Base-by-base conservation (phyloP, 2,329 filamentous ascomycete genomes). In the Fusarium cyanostomum region DNA sequence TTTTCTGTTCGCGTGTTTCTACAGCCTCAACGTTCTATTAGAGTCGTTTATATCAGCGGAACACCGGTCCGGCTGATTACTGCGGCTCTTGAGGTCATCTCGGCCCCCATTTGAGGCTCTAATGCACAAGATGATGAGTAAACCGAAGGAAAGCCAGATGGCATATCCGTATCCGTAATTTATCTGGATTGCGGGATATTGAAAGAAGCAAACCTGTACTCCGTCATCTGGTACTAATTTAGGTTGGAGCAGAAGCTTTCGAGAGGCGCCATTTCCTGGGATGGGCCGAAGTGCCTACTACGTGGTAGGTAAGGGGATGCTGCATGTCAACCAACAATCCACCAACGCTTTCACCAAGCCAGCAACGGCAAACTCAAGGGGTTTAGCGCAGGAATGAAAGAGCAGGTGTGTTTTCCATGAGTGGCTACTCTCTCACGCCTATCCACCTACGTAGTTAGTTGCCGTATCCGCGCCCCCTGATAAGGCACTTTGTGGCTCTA, bases 401-500 rank as follows among this genome's bases (percentile, higher is more conserved):
- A 12, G 30, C 18, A 51, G 24, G 38, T 51, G 38, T 41, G 50
- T 35, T 26, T 49, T 44, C 15, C 18, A 52, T 30, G n/a, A 27
- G 45, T 43, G 50, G 45, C 33, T 64, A 64, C 55, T 31, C 21
- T 41, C 26, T 51, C 18, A 33, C 27, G 38, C 24, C 27, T 51
- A 30, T 12, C 30, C 28, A 18, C 11, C 24, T 16, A 30, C 38
- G 7, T 24, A 53, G 37, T 35, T 64, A 59, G 54, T 49, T 67
- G 42, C 44, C 56, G 52, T 67, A 56, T 53, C 51, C 38, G 50
- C 35, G 44, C 49, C 62, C 51, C 53, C 44, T 56, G 51, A 64
- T 52, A 41, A n/a, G 33, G 56, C 46, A 43, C 52, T 42, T 49
- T 57, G 59, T 51, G 66, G 66, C 52, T 67, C 54, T 63, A 45